phyloP scores from a whole-genome alignment of 208 protist species.

The Acanthamoeba sp. region DNA sequence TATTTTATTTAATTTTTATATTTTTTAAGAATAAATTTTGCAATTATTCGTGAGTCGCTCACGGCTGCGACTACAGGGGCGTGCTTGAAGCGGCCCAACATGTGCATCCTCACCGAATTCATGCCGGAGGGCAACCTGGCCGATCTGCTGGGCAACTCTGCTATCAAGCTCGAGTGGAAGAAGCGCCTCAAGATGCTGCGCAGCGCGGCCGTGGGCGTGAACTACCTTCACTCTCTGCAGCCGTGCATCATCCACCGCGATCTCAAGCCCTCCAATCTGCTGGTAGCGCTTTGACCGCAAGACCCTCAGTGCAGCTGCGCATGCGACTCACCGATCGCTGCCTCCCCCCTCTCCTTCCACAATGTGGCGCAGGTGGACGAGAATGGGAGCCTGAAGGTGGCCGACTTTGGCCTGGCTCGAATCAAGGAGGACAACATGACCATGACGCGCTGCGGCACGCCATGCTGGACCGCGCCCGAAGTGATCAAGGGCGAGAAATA shows the following conservation, averaged over 20 bases:
- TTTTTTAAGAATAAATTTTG: too few species aligned
- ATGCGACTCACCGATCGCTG: too few species aligned
- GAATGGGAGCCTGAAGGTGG: slow-evolving; percentile 84
- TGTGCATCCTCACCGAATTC: slow-evolving; percentile 65
- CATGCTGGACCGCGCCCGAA: slow-evolving; percentile 83
- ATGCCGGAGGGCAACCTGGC: not conserved
- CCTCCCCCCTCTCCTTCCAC: too few species aligned
- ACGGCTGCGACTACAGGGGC: not conserved
- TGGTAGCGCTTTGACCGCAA: too few species aligned
- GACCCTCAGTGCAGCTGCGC: too few species aligned
- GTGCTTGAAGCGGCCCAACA: slow-evolving; percentile 5
- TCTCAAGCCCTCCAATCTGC: not conserved
- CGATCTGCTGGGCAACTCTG: not conserved
- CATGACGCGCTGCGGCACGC: slow-evolving; percentile 84
- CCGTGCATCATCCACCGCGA: slow-evolving; percentile 5
- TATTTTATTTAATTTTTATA: not conserved
- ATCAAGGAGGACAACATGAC: slow-evolving; percentile 69
- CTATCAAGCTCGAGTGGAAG: slow-evolving; percentile 38
- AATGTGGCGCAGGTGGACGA: too few species aligned
- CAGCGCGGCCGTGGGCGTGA: not conserved
- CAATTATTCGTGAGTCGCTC: too few species aligned
- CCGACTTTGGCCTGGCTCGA: too few species aligned
- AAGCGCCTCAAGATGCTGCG: not conserved
- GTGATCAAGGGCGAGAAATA: slow-evolving; percentile 78
- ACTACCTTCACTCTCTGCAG: not conserved